These are phyloP conservation scores for Chondrus crispus DNA, from an alignment of 23 red algal genomes.

Conservation along the genomic window DNA sequence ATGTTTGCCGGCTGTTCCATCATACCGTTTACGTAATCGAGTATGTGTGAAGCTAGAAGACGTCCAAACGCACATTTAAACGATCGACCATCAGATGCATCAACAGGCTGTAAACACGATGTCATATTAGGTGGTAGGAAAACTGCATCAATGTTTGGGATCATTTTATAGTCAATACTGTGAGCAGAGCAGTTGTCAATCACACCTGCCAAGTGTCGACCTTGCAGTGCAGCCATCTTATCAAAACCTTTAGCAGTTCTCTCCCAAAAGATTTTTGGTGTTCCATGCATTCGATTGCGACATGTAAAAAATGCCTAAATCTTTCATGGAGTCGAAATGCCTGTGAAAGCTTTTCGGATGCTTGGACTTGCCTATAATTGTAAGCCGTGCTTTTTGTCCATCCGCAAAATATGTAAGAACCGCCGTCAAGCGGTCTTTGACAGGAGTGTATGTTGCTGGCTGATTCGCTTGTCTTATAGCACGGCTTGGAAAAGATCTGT, in stretches of 20 bases:
- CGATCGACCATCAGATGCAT: neutral
- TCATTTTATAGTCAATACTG: neutral
- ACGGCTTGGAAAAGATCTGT: neutral
- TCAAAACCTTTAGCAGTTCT: neutral
- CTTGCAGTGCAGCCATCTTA: neutral
- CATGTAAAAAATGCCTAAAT: constrained; percentile 6
- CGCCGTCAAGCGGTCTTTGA: neutral
- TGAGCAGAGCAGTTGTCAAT: neutral
- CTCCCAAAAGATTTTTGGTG: neutral
- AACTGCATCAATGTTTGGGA: neutral
- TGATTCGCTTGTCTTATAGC: neutral
- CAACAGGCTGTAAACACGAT: neutral
- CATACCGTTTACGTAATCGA: neutral
- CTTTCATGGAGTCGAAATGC: neutral
- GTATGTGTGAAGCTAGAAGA: neutral
- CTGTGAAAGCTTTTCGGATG: neutral
- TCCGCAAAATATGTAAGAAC: neutral
- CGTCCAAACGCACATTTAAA: neutral
- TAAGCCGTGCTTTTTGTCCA: neutral
- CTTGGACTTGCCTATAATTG: neutral
- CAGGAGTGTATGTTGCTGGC: neutral
- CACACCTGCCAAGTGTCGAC: neutral
- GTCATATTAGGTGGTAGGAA: neutral
- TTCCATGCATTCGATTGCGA: neutral
- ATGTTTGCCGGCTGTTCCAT: neutral